Percentiles rank a stretch among this genome's conserved stretches.
Conservation (phyloP, 1,139 yeast species). For the Pichia sp. region DNA sequence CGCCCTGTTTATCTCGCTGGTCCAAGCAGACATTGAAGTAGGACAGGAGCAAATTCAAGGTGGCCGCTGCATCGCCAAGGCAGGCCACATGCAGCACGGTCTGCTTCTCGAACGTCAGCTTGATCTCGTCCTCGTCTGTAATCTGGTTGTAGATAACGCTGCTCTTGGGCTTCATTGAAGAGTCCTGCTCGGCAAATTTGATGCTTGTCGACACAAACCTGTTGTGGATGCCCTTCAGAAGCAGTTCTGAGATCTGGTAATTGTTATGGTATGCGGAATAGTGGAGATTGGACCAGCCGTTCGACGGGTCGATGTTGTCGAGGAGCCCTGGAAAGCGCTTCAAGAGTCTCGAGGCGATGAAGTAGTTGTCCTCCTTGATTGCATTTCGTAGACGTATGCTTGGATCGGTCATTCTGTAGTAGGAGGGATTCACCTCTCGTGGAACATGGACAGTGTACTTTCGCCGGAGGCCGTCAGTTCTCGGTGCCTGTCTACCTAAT, state of each 20-base stretch:
- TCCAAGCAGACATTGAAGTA: constrained; percentile 63
- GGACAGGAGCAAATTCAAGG: constrained; percentile 74
- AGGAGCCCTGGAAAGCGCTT: constrained; percentile 72
- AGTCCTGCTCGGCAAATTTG: constrained; percentile 28
- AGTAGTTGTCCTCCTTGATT: constrained; percentile 62
- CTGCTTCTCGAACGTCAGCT: constrained; percentile 56
- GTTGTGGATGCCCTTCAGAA: constrained; percentile 38
- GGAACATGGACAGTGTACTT: background rate
- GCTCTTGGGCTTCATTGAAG: constrained; percentile 4
- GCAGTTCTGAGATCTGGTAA: constrained; percentile 67
- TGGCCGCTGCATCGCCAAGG: constrained; percentile 54
- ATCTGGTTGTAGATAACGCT: constrained; percentile 25
- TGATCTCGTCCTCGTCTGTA: constrained; percentile 31
- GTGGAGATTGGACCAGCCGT: constrained; percentile 90
- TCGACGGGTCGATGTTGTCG: constrained; percentile 63
- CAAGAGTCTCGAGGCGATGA: constrained; percentile 67
- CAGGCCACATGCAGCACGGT: constrained; percentile 79
- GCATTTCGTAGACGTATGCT: constrained; percentile 69
- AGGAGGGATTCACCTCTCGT: background rate
- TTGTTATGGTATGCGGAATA: constrained; percentile 82
- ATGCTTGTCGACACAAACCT: constrained; percentile 24
- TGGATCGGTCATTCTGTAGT: constrained; percentile 45
- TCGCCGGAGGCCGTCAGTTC: no score
- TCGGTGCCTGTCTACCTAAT: no score
- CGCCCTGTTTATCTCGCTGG: constrained; percentile 50